These are phyloP conservation scores for Leccinum subgranulosum DNA, from an alignment of 768 basidiomycete species.

Conservation along the genomic window DNA sequence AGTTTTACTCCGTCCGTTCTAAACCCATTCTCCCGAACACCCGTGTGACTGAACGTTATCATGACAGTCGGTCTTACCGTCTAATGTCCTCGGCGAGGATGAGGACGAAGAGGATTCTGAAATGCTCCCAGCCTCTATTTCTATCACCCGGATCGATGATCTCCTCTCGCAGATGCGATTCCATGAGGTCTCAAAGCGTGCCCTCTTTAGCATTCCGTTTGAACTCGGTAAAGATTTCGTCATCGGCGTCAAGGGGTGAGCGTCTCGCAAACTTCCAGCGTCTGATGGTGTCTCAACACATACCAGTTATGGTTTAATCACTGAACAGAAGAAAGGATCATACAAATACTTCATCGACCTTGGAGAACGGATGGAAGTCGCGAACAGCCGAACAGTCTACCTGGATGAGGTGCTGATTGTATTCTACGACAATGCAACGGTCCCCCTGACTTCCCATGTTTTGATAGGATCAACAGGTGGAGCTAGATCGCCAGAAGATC, in stretches of 20 bases:
- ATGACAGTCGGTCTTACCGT: slow-evolving; percentile 55
- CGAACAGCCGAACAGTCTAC: slow-evolving; percentile 64
- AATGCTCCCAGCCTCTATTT: slow-evolving; percentile 64
- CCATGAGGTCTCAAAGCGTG: slow-evolving; percentile 79
- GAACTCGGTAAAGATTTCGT: slow-evolving; percentile 69
- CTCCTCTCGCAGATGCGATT: slow-evolving; percentile 78
- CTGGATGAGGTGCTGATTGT: slow-evolving; percentile 56
- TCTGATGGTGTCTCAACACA: slow-evolving; percentile 4
- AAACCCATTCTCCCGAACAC: background rate
- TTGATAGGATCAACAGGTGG: slow-evolving; percentile 27
- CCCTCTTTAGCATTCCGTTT: slow-evolving; percentile 79
- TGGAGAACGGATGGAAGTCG: slow-evolving; percentile 76
- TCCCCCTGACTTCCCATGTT: slow-evolving; percentile 5
- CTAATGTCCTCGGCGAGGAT: slow-evolving; percentile 43
- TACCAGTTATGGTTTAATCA: slow-evolving; percentile 79
- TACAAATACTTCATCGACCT: slow-evolving; percentile 83
- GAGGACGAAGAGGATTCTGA: slow-evolving; percentile 50
- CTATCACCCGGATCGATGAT: slow-evolving; percentile 75
- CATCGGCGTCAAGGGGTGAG: slow-evolving; percentile 81
- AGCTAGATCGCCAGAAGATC: slow-evolving; percentile 25
- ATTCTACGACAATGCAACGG: background rate
- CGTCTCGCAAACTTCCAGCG: slow-evolving; percentile 7
- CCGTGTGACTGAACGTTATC: slow-evolving; percentile 4
- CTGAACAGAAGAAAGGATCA: slow-evolving; percentile 79
- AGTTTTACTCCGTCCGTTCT: slow-evolving; percentile 72